Evolutionary conservation across 352 stramenopile species (phyloP), one percentile per base, ranked within the genome.

Genomic region (Thalassiosira mediterranea): DNA sequence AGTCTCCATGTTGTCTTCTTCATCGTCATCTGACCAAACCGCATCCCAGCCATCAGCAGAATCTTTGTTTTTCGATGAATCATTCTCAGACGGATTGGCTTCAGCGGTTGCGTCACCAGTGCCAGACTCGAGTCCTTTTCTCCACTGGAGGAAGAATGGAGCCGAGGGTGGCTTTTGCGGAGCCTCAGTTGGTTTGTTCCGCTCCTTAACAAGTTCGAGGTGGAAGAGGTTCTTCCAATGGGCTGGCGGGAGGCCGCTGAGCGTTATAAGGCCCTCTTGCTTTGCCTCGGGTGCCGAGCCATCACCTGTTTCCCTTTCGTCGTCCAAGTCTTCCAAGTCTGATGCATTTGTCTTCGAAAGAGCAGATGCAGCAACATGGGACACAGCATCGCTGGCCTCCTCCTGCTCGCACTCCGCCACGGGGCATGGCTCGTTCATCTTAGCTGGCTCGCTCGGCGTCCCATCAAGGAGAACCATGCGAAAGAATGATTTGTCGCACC

Each of bases 111-210:
- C 57, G 37, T 52, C 57, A 60, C 17, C 57, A 34, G 17, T 70
- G 25, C 73, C 32, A 44, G 51, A 72, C 38, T 81, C 73, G 23
- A 76, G 38, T 37, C 81, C 80, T 32, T 49, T 64, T 68, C 84
- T 69, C 52, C 94, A 97, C 74, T 97, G 95, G 32, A 98, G 87
- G 79, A 98, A 98, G 88, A 98, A 98, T 38, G 96, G 96, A 37
- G 96, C 96, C 59, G 95, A 90, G 48, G 96, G 94, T 2, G 95
- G 95, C 11, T 96, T 96, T 79, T 98, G 96, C 0, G 95, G 95
- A 13, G 96, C 90, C 65, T 97, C 94, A 23, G 95, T 96, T 4
- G 96, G 95, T 74, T 98, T 98, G 86, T 98, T 98, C 23, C 96
- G 88, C 78, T 97, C 93, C 75, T 98, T 98, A 63, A 98, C 97